These are phyloP conservation scores for Andrographis paniculata DNA, from an alignment of 305 asterid species.

Conservation along the genomic window DNA sequence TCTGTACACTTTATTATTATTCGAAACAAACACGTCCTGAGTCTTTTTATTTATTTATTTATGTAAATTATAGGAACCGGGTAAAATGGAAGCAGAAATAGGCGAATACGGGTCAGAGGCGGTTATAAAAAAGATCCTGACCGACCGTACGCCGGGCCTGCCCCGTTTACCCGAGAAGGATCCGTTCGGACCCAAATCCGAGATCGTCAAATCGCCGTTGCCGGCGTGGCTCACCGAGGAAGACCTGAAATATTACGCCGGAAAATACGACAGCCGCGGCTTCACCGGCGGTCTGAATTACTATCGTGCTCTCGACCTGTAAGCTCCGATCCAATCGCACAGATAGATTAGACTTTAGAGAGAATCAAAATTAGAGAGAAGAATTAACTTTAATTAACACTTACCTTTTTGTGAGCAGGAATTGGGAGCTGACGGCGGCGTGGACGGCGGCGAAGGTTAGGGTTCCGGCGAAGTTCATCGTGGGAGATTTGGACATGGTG, in stretches of 20 bases:
- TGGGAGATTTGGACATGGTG: conserved; percentile 62
- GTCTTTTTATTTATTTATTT: too few species aligned
- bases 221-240: conserved; percentile 61
- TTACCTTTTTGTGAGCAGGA: too few species aligned
- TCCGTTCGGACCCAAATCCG: conserved; percentile 37
- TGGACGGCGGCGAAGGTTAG: conserved; percentile 60
- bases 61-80: conserved; percentile 37
- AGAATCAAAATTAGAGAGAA: too few species aligned
- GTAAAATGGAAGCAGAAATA: conserved; percentile 60
- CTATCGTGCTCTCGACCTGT: conserved; percentile 73
- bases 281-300: conserved; percentile 89
- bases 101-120: conserved; percentile 46
- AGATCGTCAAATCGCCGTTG: conserved; percentile 6
- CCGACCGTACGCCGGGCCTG: conserved; percentile 55
- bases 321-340: too few species aligned
- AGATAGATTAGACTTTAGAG: too few species aligned
- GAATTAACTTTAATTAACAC: too few species aligned
- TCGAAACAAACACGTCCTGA: too few species aligned
- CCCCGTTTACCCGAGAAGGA: conserved; percentile 51
- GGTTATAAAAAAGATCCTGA: conserved; percentile 56
- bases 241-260: conserved; percentile 52
- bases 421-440: conserved; percentile 68
- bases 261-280: conserved; percentile 45
- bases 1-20: background rate
- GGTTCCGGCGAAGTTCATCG: conserved; percentile 61